A percentile compares a stretch with the other conserved stretches of the same genome.
Conservation (phyloP, 306 rosid genomes). For the Echinosophora koreensis region DNA sequence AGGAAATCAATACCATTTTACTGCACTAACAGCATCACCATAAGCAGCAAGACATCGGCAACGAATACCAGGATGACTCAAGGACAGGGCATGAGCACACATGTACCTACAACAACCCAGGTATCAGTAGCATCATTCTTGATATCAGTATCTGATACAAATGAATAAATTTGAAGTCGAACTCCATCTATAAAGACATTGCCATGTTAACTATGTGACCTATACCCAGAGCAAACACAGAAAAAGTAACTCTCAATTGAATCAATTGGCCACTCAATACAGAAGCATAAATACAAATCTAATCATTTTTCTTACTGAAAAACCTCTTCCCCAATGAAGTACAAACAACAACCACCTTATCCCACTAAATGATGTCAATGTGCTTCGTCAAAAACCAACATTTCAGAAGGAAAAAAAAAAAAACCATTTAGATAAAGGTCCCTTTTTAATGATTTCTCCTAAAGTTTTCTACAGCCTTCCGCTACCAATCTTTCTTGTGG, state of each 20-base stretch:
- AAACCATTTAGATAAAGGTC: neutral
- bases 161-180: conserved; percentile 32
- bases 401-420: neutral
- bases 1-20: conserved; percentile 73
- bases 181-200: conserved; percentile 23
- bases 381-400: neutral
- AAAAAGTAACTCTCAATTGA: conserved; percentile 33
- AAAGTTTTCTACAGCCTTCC: neutral
- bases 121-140: conserved; percentile 40
- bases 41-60: conserved; percentile 99
- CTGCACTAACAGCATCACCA: conserved; percentile 99
- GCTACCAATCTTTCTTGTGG: neutral
- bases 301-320: neutral
- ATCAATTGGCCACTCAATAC: conserved; percentile 6
- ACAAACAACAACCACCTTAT: neutral
- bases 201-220: neutral
- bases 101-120: conserved; percentile 74
- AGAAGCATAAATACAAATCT: conserved; percentile 12
- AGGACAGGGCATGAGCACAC: conserved; percentile 96
- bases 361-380: neutral
- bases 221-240: conserved; percentile 11
- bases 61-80: conserved; percentile 97
- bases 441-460: neutral
- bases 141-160: conserved; percentile 31
- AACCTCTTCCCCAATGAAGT: neutral